phyloP scores from a whole-genome alignment of 805 yeast species.

The Priceomyces castillae region DNA sequence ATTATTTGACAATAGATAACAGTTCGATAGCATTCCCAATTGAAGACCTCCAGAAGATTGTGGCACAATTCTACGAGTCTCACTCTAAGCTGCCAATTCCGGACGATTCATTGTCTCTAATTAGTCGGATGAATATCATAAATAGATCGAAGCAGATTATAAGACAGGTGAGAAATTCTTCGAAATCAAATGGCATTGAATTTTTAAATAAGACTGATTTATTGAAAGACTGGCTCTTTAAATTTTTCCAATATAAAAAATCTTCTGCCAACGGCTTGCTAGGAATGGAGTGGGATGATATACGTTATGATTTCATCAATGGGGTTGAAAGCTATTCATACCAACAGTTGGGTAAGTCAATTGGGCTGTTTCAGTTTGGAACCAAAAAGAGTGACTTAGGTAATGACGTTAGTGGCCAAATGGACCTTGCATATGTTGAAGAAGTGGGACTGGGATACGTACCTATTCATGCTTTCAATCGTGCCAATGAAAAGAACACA shows the following conservation, averaged over 20 bases:
- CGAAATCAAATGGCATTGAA: slow-evolving; percentile 25
- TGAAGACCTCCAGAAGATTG: slow-evolving; percentile 15
- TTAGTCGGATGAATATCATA: slow-evolving; percentile 18
- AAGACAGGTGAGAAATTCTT: slow-evolving; percentile 24
- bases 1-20: slow-evolving; percentile 2
- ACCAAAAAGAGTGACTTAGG: slow-evolving; percentile 3
- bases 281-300: slow-evolving; percentile 44
- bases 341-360: slow-evolving; percentile 30
- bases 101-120: slow-evolving; percentile 18
- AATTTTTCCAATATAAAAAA: slow-evolving; percentile 37
- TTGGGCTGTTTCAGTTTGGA: slow-evolving; percentile 1
- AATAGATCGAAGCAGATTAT: slow-evolving; percentile 25
- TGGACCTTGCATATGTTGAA: slow-evolving; percentile 8
- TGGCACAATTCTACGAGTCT: slow-evolving; percentile 8
- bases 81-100: slow-evolving; percentile 12
- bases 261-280: slow-evolving; percentile 32
- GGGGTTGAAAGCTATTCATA: slow-evolving; percentile 38
- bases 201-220: slow-evolving; percentile 25
- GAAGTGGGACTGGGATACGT: slow-evolving; percentile 23
- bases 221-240: slow-evolving; percentile 29
- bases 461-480: slow-evolving; percentile 34
- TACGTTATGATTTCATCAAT: slow-evolving; percentile 33
- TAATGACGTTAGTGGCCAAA: slow-evolving; percentile 6
- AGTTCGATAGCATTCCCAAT: slow-evolving; percentile 24
- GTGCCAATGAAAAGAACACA: slow-evolving; percentile 28